Evolutionary conservation across 805 yeast species (phyloP).

Genomic region (Metschnikowia kofuensis): DNA sequence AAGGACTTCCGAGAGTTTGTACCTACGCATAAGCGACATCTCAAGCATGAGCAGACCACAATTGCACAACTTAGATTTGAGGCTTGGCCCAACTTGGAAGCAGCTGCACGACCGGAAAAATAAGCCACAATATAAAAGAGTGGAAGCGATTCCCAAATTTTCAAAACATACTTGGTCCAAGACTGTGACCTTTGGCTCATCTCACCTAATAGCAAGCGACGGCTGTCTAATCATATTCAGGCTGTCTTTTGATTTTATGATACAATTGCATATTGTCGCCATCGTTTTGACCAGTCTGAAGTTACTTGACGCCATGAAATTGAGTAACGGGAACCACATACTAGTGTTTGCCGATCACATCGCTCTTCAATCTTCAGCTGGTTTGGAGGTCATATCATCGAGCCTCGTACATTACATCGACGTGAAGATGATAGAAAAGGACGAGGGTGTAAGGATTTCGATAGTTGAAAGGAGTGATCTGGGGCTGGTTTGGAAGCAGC

Average conservation of each 20-base stretch:
- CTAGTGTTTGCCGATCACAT: constrained; percentile 15
- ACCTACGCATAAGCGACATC: constrained; percentile 1
- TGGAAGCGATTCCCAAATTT: not conserved
- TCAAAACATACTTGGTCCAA: constrained; percentile 6
- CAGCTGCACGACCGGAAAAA: not conserved
- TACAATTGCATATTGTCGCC: constrained; percentile 1
- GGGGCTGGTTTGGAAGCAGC: constrained; percentile 12
- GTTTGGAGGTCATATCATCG: constrained; percentile 9
- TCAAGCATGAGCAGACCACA: not conserved
- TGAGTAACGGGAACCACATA: constrained; percentile 2
- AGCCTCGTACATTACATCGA: constrained; percentile 2
- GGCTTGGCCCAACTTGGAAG: constrained; percentile 2
- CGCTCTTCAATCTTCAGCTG: constrained; percentile 6
- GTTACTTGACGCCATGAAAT: constrained; percentile 7
- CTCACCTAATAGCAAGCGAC: constrained; percentile 11
- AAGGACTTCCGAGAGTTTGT: not conserved
- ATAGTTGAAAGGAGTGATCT: constrained; percentile 11
- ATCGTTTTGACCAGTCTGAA: constrained; percentile 6
- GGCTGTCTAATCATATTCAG: constrained; percentile 6
- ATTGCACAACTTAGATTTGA: not conserved
- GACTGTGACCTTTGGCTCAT: constrained; percentile 3
- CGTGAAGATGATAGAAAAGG: not conserved
- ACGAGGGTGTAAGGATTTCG: constrained; percentile 2
- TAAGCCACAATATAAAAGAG: not conserved
- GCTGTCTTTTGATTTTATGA: not conserved